Base-by-base conservation (phyloP, 2,329 filamentous ascomycete species). In the Aspergillus carbonarius region DNA sequence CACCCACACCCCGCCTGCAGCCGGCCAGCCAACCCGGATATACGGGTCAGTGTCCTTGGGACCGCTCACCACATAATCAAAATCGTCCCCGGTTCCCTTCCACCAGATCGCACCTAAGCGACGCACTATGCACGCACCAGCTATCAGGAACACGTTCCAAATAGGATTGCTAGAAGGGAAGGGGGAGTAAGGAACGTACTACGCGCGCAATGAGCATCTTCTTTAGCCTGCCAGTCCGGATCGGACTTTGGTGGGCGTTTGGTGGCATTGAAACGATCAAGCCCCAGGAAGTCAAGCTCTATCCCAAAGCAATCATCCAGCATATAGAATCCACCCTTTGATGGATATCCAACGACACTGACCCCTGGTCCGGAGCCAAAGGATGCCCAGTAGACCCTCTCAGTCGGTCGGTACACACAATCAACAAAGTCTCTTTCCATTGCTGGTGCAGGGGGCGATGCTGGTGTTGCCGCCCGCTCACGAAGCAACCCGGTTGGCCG, bases 211-310 rank as follows among this genome's bases (percentile, higher is more conserved):
- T 61, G 59, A 27, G 49, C 59, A 23, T 61, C 54, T 39, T 63
- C 61, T 27, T 61, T 53, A 4, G 34, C 32, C 34, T 61, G 59
- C 25, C 44, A 53, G 3, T 59, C 58, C 4, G 49, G 49, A 23
- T 56, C 47, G 6, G 25, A 59, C 30, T 48, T 39, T 12, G 56
- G 39, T 25, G 49, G 51, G 9, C 35, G 44, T 30, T 17, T 12
- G 1, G 44, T 47, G 17, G n/a, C 7, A 39, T 55, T 49, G 2
- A 63, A 63, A 12, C 51, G 55, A 30, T 60, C 58, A 4, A 55
- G 40, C 17, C 49, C 52, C 12, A 63, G 58, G 27, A 60, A 63
- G 8, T 61, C 61, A 8, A 61, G 55, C 15, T 63, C 61, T 17
- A 63, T 56, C 4, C 55, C 40, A n/a, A 49, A 7, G 35, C 53